phyloP scores from a whole-genome alignment of 1,284 basidiomycete species.

The Austroboletus novae-zelandiae region DNA sequence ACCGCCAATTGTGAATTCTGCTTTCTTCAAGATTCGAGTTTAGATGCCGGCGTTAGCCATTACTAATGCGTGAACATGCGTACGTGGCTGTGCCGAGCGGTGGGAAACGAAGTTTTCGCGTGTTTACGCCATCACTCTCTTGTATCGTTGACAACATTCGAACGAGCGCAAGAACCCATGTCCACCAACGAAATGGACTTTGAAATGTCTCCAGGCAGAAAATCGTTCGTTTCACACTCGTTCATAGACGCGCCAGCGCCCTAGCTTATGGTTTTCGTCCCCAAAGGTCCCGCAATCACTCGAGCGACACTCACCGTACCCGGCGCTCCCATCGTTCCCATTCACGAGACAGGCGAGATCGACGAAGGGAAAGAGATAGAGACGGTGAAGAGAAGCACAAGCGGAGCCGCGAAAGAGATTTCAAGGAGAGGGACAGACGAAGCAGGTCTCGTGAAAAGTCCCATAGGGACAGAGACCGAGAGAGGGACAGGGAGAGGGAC shows the following conservation, averaged over 20 bases:
- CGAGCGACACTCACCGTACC: constrained; percentile 69
- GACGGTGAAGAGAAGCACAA: constrained; percentile 53
- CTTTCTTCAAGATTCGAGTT: no score
- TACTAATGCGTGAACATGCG: neutral
- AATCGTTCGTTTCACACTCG: constrained; percentile 50
- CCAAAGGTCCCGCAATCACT: constrained; percentile 62
- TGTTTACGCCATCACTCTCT: constrained; percentile 26
- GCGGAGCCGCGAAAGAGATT: constrained; percentile 52
- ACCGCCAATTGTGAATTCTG: constrained; percentile 1
- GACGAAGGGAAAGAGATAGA: constrained; percentile 51
- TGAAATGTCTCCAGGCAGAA: constrained; percentile 61
- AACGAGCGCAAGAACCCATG: neutral
- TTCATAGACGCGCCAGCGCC: neutral
- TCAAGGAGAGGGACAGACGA: constrained; percentile 44
- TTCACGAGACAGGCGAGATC: constrained; percentile 54
- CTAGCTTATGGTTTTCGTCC: constrained; percentile 12
- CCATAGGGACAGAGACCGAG: constrained; percentile 46
- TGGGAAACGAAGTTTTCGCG: constrained; percentile 33
- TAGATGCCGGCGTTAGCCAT: no score
- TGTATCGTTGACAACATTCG: constrained; percentile 8
- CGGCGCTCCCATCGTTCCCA: constrained; percentile 67
- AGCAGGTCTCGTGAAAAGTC: constrained; percentile 43
- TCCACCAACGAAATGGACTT: constrained; percentile 52
- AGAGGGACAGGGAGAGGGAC: constrained; percentile 40
- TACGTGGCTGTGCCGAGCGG: constrained; percentile 30